Evolutionary conservation across 2,329 filamentous ascomycete genomes (phyloP), one percentile per base, ranked within the genome.

Genomic region (Stagonosporopsis cucurbitacearum): DNA sequence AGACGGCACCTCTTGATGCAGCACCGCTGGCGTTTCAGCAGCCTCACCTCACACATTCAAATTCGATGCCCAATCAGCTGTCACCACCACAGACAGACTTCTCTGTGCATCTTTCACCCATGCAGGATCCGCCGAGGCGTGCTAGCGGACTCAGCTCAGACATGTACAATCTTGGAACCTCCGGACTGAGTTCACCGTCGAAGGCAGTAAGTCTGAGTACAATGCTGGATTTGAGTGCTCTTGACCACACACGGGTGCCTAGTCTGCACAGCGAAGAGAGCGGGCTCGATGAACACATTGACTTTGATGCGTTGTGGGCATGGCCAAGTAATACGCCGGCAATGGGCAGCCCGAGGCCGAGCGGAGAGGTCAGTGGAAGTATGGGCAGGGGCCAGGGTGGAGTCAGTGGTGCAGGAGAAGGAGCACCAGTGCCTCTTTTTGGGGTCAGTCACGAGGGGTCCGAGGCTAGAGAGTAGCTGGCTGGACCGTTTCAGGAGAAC

Each of bases 291-390:
- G 75, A 78, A 44, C 69, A 75, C 19, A 75, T 78, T 48, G 76
- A 78, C 20, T 78, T 78, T 36, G 76, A 78, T 58, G 69, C 74
- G 12, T 49, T 78, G 23, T 78, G 75, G 76, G 70, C 69, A 6
- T 77, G 75, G 76, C 75, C 75, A 22, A 72, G 63, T 44, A 71
- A 71, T 28, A 71, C 72, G 32, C 70, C 71, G 25, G 71, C 67
- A 4, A 60, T 68, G 46, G 72, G 67, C 12, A 71, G 65, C 45
- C 73, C 73, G 20, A 52, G 40, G 33, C 47, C 45, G 48, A 60
- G 28, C 44, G 62, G 43, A 8, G 62, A 59, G 15, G 59, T 51
- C 2, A 46, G 49, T 12, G 36, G 40, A 20, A 22, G 46, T 20
- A 61, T 65, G 11, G 60, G 65, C 35, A 56, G 63, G 46, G 70